Conservation (phyloP, 768 basidiomycete species). For the Saitozyma podzolica region DNA sequence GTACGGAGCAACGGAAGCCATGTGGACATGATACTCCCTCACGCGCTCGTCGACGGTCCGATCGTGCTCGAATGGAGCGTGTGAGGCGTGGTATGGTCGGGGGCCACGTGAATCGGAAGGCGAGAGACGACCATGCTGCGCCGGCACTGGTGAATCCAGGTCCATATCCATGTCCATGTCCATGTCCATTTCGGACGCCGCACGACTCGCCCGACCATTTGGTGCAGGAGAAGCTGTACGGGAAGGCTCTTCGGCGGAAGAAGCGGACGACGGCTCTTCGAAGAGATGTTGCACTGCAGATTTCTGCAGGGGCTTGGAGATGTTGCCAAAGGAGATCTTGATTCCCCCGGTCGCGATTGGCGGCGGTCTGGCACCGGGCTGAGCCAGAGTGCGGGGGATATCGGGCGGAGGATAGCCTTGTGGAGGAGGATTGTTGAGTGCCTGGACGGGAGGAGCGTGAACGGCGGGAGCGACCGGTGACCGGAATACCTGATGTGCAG, state of each 20-base stretch:
- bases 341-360: constrained; percentile 2
- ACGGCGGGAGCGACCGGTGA: too few relatives aligned
- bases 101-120: background rate
- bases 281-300: constrained; percentile 22
- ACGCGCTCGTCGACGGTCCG: background rate
- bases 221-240: background rate
- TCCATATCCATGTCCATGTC: constrained; percentile 1
- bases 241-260: background rate
- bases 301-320: constrained; percentile 2
- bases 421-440: background rate
- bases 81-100: background rate
- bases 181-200: constrained; percentile 1
- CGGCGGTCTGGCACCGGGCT: constrained; percentile 9
- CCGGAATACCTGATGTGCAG: background rate
- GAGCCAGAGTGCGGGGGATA: constrained; percentile 2
- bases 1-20: constrained; percentile 35
- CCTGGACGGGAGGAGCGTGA: too few relatives aligned
- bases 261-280: constrained; percentile 7
- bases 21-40: constrained; percentile 14
- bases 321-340: constrained; percentile 13
- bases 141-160: background rate
- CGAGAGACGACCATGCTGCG: background rate
- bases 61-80: background rate
- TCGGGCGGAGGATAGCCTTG: constrained; percentile 5
- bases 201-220: background rate